A percentile compares a stretch with the other conserved stretches of the same genome.
Conservation (phyloP, 2,329 filamentous ascomycete species). For the Leptographium galeiforme region DNA sequence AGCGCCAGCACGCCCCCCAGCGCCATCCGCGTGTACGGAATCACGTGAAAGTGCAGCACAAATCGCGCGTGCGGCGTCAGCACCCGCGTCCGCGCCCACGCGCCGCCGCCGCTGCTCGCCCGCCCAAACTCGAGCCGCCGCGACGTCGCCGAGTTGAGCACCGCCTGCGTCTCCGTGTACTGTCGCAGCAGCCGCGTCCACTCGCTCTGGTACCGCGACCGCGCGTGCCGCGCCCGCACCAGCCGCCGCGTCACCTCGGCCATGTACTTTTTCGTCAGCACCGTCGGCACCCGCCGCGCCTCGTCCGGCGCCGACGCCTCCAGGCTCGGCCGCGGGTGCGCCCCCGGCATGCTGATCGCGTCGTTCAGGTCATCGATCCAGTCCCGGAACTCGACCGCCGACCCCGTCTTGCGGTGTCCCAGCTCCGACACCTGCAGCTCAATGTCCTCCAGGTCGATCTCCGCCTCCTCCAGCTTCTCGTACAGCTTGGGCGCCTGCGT, state of each 20-base stretch:
- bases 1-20: constrained; percentile 55
- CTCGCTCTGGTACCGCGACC: constrained; percentile 69
- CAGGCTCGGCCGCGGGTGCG: constrained; percentile 29
- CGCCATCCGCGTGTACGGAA: constrained; percentile 53
- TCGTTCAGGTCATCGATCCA: constrained; percentile 95
- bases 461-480: constrained; percentile 77
- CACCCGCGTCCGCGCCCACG: constrained; percentile 41
- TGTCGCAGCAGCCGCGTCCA: constrained; percentile 70
- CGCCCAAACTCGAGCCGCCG: constrained; percentile 65
- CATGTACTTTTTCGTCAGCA: constrained; percentile 87
- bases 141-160: constrained; percentile 72
- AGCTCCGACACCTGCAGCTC: constrained; percentile 72
- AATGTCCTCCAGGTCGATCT: constrained; percentile 64
- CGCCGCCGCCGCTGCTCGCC: constrained; percentile 39
- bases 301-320: constrained; percentile 28
- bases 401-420: constrained; percentile 66
- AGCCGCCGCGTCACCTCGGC: constrained; percentile 78
- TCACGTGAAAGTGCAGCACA: constrained; percentile 57
- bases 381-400: constrained; percentile 62
- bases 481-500: constrained; percentile 66
- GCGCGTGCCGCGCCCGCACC: constrained; percentile 68
- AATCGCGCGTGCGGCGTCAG: constrained; percentile 76
- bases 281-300: constrained; percentile 50
- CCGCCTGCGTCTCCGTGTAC: constrained; percentile 62
- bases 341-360: constrained; percentile 55